Base-by-base conservation (phyloP, 106 monocot species). In the Narthecium ossifragum region DNA sequence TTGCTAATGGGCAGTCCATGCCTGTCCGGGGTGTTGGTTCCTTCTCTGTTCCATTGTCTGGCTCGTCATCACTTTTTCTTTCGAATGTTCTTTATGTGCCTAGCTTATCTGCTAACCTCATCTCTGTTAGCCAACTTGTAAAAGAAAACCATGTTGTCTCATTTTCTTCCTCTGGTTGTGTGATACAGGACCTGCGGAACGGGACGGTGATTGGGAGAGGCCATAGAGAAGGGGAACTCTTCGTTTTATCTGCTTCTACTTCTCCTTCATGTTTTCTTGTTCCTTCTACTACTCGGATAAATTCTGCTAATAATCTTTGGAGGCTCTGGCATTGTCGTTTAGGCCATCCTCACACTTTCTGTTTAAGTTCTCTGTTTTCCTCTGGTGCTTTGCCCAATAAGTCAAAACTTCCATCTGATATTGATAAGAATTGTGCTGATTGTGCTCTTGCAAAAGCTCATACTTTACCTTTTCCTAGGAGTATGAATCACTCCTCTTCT, bases 201-300 rank as follows among this genome's bases (percentile, higher is more conserved):
- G 36, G 36, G 36, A 37, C 5, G 36, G 36, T 37, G 10, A 37
- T 46, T 46, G 46, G 46, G 46, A 46, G 17, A 59, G 59, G 59
- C 36, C 59, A 46, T 46, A 61, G 61, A 29, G 46, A 46, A 20
- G 43, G 28, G 30, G 7, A 61, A 61, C 43, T 61, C 45, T 46
- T 59, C 13, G 45, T 18, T n/a, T n/a, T n/a, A n/a, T n/a, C n/a
- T n/a, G n/a, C 20, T n/a, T 45, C 17, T 26, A 61, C 45, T 45
- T 26, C 59, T 2, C 37, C 34, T 59, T 24, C 59, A 45, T 61
- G 27, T 22, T 30, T 27, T 61, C 22, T 61, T 18, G 61, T 10
- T 45, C 61, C 61, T 61, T 46, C 27, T 12, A 31, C 55, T 56
- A 8, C 2, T 56, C 31, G 32, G 5, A 56, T 31, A 30, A 30